Evolutionary conservation across 306 rosid genomes (phyloP).

Genomic region (barrel medic (Medicago truncatula)): MtrunA17r5.0-ANR NC_053045.1:55237001-55237500

Average conservation of each 20-base stretch:
- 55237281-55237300: constrained; percentile 74
- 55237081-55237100: constrained; percentile 45
- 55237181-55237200: constrained; percentile 72
- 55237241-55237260: constrained; percentile 25
- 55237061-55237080: constrained; percentile 48
- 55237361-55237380: constrained; percentile 66
- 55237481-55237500: constrained; percentile 80
- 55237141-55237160: constrained; percentile 87
- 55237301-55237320: constrained; percentile 81
- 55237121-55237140: constrained; percentile 61
- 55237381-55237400: constrained; percentile 45
- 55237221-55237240: constrained; percentile 15
- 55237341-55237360: constrained; percentile 74
- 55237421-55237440: constrained; percentile 8
- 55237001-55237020: constrained; percentile 44
- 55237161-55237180: constrained; percentile 72
- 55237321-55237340: constrained; percentile 82
- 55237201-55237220: constrained; percentile 42
- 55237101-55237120: constrained; percentile 62
- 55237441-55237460: constrained; percentile 32
- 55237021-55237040: constrained; percentile 60
- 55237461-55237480: constrained; percentile 83
- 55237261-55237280: constrained; percentile 42
- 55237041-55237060: constrained; percentile 68
- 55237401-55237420: constrained; percentile 4